A percentile compares a stretch with the other conserved stretches of the same genome.
These are phyloP conservation scores for Erodium chrysanthum DNA, from an alignment of 441 rosid species.

Conservation along the genomic window DNA sequence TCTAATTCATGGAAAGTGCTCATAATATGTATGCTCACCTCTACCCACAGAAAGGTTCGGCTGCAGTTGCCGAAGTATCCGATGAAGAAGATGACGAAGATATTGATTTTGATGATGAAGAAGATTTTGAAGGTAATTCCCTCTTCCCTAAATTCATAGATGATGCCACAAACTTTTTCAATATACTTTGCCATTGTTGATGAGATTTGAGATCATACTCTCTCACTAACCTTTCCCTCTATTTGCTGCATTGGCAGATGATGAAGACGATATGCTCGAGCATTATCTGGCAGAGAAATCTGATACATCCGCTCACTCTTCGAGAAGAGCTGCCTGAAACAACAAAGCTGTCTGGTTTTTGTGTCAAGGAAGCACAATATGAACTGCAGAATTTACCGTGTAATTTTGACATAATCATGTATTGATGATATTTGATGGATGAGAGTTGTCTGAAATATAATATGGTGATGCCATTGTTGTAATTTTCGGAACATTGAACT, in stretches of 20 bases:
- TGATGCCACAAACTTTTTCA: neutral
- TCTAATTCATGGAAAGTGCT: neutral
- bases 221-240: neutral
- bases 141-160: conserved; percentile 2
- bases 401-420: neutral
- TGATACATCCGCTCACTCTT: conserved; percentile 48
- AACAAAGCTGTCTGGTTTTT: neutral
- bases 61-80: conserved; percentile 39
- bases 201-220: neutral
- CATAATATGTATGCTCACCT: conserved; percentile 3
- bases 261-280: conserved; percentile 92
- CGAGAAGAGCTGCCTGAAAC: conserved; percentile 26
- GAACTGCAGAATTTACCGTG: neutral
- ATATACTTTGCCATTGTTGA: too few relatives aligned
- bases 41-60: conserved; percentile 62
- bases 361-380: neutral
- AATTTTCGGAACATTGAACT: conserved; percentile 1
- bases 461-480: neutral
- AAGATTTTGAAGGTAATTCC: conserved; percentile 76
- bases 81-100: conserved; percentile 84
- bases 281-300: conserved; percentile 89
- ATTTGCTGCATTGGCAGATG: conserved; percentile 38
- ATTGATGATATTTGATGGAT: neutral
- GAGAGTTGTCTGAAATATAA: neutral
- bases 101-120: conserved; percentile 68